Evolutionary conservation across 2,329 filamentous ascomycete genomes (phyloP), one percentile per base, ranked within the genome.

Genomic region (Xylariales sp.): DNA sequence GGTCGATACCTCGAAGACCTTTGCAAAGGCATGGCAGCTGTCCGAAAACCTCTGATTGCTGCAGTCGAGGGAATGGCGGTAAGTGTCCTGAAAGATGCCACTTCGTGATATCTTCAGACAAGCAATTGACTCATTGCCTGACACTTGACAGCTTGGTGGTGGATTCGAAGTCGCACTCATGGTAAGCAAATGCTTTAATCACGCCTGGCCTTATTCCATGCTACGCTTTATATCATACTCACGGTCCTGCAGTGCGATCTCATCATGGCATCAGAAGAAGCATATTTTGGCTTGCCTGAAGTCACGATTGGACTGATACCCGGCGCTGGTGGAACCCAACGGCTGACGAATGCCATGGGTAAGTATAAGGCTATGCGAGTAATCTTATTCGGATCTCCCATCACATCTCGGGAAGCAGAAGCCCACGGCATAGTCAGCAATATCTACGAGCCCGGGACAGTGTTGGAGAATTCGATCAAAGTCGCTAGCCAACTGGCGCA

Each of bases 271-370:
- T 87, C 86, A 2, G 74, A 82, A 27, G 78, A 69, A 12, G 89
- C 91, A 46, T 89, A 85, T 52, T 95, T 97, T 60, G 93, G 91
- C 18, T 90, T 97, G 66, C 91, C 91, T 1, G 93, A 97, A 70
- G 88, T 97, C 68, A 95, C 91, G 68, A 74, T 97, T 6, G 91
- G 93, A 12, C 84, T 85, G 3, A 88, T 96, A 42, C 93, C 91
- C 1, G 91, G 93, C 3, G 91, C 86, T 0, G 91, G 91, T 15
- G 91, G 91, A 8, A 88, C 82, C 42, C 93, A 97, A 41, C 51
- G 62, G 15, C 49, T 66, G 15, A 55, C 59, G 3, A 53, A 53
- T 22, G 55, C 54, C 2, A 31, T 66, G 29, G 63, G 63, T 7
- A 65, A 65, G 50, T 51, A 58, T 37, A 61, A 53, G 50, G 69